These are phyloP conservation scores for Chlamydomonas schloesseri DNA, from an alignment of 139 green algal genomes.

Conservation along the genomic window DNA sequence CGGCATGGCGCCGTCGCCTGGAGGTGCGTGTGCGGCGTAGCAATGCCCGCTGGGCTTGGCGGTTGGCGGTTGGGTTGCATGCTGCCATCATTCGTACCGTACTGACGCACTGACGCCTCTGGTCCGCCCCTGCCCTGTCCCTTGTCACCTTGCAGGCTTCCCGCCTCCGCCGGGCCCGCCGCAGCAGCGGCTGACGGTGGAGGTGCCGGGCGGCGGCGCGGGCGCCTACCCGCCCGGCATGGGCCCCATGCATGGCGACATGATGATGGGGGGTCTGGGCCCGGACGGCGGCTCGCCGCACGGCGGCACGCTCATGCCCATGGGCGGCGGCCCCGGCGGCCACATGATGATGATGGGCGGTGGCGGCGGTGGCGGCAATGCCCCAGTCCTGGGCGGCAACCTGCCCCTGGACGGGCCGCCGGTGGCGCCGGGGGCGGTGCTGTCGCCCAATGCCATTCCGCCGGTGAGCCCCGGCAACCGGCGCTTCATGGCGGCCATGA, in stretches of 20 bases:
- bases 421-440: background rate
- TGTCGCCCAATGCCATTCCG: constrained; percentile 20
- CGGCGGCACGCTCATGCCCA: background rate
- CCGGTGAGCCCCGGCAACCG: constrained; percentile 47
- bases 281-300: background rate
- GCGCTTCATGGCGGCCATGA: constrained; percentile 54
- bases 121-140: no score
- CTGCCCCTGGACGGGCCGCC: background rate
- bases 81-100: no score
- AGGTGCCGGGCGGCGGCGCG: constrained; percentile 17
- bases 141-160: no score
- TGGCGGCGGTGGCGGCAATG: no score
- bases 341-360: no score
- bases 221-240: background rate
- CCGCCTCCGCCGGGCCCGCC: background rate
- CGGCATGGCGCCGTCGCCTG: background rate
- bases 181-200: constrained; percentile 1
- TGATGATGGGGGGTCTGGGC: background rate
- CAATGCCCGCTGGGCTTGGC: no score
- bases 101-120: no score
- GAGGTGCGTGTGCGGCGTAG: no score
- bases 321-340: background rate
- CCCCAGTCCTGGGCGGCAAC: background rate
- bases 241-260: background rate
- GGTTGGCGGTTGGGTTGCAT: no score